A percentile compares a stretch with the other conserved stretches of the same genome.
Evolutionary conservation across 2,329 filamentous ascomycete species (phyloP).

Genomic region (Aspergillus fructus): DNA sequence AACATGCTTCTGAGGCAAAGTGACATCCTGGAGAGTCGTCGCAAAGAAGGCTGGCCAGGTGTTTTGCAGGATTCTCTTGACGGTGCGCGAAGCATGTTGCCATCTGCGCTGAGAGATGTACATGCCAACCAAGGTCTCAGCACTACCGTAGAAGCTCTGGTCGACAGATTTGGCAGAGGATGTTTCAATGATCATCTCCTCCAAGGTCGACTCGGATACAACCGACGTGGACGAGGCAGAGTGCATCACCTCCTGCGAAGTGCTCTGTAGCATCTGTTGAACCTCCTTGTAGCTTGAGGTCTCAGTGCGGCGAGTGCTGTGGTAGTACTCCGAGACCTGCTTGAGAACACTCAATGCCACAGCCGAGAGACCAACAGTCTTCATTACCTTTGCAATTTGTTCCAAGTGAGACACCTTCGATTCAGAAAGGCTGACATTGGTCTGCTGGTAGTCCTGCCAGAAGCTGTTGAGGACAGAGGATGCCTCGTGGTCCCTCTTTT

Average conservation of each 20-base stretch:
- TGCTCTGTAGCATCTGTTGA: constrained; percentile 44
- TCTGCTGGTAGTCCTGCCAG: constrained; percentile 52
- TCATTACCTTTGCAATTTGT: constrained; percentile 48
- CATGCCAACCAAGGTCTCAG: constrained; percentile 39
- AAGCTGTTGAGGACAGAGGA: constrained; percentile 47
- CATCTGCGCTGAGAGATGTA: constrained; percentile 51
- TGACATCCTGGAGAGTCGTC: constrained; percentile 45
- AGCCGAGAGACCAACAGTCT: constrained; percentile 44
- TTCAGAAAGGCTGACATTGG: constrained; percentile 43
- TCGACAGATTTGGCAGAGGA: constrained; percentile 42
- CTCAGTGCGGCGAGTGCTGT: constrained; percentile 35
- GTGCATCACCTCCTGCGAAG: constrained; percentile 44
- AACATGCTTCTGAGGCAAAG: constrained; percentile 42
- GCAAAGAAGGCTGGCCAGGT: constrained; percentile 51
- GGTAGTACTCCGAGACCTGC: constrained; percentile 43
- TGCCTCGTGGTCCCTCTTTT: constrained; percentile 47
- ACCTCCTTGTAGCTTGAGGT: constrained; percentile 42
- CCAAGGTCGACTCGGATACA: constrained; percentile 43
- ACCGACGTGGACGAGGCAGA: constrained; percentile 36
- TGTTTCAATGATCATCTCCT: constrained; percentile 47
- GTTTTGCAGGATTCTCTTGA: constrained; percentile 47
- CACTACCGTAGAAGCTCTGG: constrained; percentile 42
- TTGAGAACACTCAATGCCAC: constrained; percentile 52
- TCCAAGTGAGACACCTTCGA: constrained; percentile 37
- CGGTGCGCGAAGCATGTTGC: constrained; percentile 47